phyloP scores from a whole-genome alignment of 306 rosid genomes.

The Cucumis cinereus region DNA sequence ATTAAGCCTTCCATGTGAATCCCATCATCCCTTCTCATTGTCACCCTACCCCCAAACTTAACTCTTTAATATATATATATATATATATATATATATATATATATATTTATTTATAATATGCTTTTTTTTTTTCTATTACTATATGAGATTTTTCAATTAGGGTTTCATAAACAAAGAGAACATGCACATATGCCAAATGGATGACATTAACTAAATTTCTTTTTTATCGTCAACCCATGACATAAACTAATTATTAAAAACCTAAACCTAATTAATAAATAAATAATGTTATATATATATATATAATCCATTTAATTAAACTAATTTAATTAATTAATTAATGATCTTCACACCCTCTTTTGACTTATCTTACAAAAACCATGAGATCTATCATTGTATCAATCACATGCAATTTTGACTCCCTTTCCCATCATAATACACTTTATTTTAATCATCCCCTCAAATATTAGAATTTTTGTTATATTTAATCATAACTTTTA shows the following conservation, averaged over 20 bases:
- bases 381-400: not conserved
- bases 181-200: not conserved
- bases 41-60: not conserved
- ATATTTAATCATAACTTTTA: not conserved
- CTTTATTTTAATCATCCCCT: not conserved
- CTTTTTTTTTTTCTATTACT: no score
- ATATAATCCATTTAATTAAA: not conserved
- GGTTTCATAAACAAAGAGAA: not conserved
- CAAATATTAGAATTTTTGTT: not conserved
- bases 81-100: no score
- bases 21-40: not conserved
- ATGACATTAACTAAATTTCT: not conserved
- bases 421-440: not conserved
- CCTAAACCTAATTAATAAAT: not conserved
- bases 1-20: not conserved
- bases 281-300: not conserved
- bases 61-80: not conserved
- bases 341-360: not conserved
- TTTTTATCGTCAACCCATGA: not conserved
- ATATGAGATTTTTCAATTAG: not conserved
- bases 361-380: not conserved
- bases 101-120: no score
- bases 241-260: not conserved
- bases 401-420: slow-evolving; percentile 1
- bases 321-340: not conserved